Evolutionary conservation across 2,329 filamentous ascomycete species (phyloP).

Genomic region (Calonectria henricotiae): DNA sequence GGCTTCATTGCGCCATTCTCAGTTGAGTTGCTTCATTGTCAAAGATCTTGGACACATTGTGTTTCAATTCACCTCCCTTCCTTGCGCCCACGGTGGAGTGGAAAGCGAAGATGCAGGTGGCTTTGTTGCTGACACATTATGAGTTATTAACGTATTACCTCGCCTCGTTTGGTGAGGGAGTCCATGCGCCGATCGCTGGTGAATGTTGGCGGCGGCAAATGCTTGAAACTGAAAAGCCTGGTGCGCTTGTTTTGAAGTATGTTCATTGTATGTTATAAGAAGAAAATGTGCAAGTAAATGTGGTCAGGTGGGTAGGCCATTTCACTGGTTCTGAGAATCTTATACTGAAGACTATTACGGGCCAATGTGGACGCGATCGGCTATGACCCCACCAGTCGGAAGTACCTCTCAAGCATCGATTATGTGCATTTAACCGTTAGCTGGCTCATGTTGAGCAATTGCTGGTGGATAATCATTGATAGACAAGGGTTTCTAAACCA

Average conservation of each 20-base stretch:
- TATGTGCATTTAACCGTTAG: too few species aligned
- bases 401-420: too few species aligned
- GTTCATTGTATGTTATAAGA: slow-evolving; percentile 16
- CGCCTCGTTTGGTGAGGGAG: slow-evolving; percentile 57
- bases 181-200: too few species aligned
- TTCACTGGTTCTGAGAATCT: neutral
- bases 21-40: neutral
- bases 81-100: neutral
- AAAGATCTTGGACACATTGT: neutral
- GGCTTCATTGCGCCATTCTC: neutral
- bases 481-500: neutral
- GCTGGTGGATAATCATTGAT: neutral
- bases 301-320: neutral
- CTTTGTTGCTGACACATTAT: neutral
- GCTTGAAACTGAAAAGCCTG: too few species aligned
- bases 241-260: too few species aligned
- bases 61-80: neutral
- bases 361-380: too few species aligned
- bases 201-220: slow-evolving; percentile 13
- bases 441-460: too few species aligned
- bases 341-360: too few species aligned
- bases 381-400: neutral
- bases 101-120: neutral
- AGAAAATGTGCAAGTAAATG: slow-evolving; percentile 38
- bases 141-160: neutral